Conservation (phyloP, 139 green algal species). For the Tetratostichococcus sp. region DNA sequence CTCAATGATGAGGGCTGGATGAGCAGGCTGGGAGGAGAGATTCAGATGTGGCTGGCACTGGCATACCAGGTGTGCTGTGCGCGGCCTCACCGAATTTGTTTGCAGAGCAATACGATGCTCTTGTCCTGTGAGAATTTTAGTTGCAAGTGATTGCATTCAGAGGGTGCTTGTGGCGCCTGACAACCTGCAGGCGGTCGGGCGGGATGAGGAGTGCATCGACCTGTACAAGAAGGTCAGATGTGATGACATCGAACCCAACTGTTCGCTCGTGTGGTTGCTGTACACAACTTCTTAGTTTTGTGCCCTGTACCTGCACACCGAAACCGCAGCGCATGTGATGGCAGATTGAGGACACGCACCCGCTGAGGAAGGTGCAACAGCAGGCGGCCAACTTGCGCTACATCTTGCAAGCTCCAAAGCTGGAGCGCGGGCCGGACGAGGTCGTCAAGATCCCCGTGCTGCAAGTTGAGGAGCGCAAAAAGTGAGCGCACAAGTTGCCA, state of each 20-base stretch:
- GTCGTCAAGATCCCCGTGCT: constrained; percentile 70
- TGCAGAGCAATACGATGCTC: not conserved
- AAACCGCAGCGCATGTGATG: not conserved
- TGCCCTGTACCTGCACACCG: constrained; percentile 19
- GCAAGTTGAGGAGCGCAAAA: constrained; percentile 39
- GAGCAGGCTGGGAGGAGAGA: constrained; percentile 66
- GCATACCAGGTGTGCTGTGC: constrained; percentile 61
- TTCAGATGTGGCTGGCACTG: constrained; percentile 80
- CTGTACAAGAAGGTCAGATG: constrained; percentile 57
- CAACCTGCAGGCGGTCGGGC: constrained; percentile 53
- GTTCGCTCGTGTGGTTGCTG: no score
- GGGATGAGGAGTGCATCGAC: constrained; percentile 70
- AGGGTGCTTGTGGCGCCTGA: not conserved
- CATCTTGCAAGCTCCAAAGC: constrained; percentile 81
- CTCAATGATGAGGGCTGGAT: constrained; percentile 52
- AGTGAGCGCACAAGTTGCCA: no score
- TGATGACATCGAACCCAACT: constrained; percentile 36
- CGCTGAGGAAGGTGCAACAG: constrained; percentile 22
- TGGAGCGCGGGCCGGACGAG: constrained; percentile 68
- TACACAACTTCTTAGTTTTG: no score
- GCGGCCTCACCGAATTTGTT: not conserved
- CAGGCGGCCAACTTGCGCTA: constrained; percentile 59
- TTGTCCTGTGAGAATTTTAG: no score
- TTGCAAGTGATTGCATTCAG: no score
- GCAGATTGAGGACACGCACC: constrained; percentile 35